Conservation (phyloP, 2,329 filamentous ascomycete species). For the Talaromyces sp. region DNA sequence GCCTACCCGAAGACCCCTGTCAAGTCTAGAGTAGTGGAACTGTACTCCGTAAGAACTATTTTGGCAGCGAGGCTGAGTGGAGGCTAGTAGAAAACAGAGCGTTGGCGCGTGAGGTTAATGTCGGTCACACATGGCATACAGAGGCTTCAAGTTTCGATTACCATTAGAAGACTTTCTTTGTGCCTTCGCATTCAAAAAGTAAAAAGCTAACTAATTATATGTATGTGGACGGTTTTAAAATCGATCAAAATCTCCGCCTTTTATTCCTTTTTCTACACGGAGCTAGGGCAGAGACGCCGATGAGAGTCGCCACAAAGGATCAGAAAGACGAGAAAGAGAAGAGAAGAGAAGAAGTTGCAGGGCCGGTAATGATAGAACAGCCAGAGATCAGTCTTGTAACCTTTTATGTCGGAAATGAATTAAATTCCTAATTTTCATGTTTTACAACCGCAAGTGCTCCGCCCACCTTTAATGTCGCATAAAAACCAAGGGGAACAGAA, state of each 20-base stretch:
- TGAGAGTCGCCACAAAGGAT: background rate
- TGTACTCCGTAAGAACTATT: background rate
- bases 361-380: background rate
- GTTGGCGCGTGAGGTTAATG: background rate
- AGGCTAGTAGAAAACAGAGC: background rate
- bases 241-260: background rate
- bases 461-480: no score
- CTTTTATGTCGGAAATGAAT: background rate
- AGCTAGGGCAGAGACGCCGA: background rate
- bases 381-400: background rate
- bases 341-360: background rate
- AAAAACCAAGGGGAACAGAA: no score
- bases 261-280: background rate
- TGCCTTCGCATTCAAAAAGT: background rate
- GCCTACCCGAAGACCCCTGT: background rate
- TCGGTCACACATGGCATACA: background rate
- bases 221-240: background rate
- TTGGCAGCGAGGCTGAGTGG: background rate
- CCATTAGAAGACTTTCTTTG: background rate
- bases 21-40: background rate
- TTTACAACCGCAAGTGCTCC: no score
- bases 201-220: background rate
- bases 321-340: background rate
- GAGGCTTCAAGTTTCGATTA: background rate
- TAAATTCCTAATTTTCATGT: background rate